Evolutionary conservation across 2,329 filamentous ascomycete genomes (phyloP).

Genomic region (Colletotrichum sp.): DNA sequence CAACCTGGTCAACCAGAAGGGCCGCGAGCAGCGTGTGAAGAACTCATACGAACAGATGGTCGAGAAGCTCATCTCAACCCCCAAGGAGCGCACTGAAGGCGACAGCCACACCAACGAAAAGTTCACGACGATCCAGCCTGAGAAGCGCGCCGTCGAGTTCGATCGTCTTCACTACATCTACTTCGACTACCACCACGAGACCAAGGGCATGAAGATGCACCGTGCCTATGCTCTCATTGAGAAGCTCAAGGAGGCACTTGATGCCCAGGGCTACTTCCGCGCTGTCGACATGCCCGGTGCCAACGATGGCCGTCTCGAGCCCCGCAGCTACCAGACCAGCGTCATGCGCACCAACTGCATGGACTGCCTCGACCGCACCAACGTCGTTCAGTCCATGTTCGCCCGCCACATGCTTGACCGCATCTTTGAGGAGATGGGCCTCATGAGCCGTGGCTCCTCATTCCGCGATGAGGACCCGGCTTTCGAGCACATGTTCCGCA

Average conservation of each 20-base stretch:
- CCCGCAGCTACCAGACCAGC: constrained; percentile 81
- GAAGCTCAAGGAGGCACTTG: constrained; percentile 76
- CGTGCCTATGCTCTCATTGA: constrained; percentile 87
- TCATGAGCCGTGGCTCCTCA: constrained; percentile 77
- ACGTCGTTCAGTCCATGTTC: constrained; percentile 97
- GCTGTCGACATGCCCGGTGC: constrained; percentile 84
- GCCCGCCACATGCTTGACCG: constrained; percentile 87
- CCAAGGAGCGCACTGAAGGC: constrained; percentile 68
- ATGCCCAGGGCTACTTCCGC: constrained; percentile 89
- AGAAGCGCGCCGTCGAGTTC: constrained; percentile 64
- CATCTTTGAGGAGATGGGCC: constrained; percentile 84
- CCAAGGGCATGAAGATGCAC: constrained; percentile 93
- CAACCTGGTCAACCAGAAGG: constrained; percentile 96
- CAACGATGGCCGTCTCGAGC: constrained; percentile 74
- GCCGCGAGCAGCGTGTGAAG: constrained; percentile 88
- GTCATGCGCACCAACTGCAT: constrained; percentile 99
- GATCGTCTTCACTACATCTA: constrained; percentile 95
- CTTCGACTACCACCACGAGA: constrained; percentile 98
- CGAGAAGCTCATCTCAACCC: constrained; percentile 72
- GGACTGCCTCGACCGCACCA: constrained; percentile 98
- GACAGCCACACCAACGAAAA: constrained; percentile 78
- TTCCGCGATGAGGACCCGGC: constrained; percentile 77
- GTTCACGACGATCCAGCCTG: constrained; percentile 76
- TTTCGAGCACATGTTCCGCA: constrained; percentile 93
- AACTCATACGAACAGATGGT: constrained; percentile 93